phyloP scores from a whole-genome alignment of 768 basidiomycete genomes.

The Tylopilus balloui region DNA sequence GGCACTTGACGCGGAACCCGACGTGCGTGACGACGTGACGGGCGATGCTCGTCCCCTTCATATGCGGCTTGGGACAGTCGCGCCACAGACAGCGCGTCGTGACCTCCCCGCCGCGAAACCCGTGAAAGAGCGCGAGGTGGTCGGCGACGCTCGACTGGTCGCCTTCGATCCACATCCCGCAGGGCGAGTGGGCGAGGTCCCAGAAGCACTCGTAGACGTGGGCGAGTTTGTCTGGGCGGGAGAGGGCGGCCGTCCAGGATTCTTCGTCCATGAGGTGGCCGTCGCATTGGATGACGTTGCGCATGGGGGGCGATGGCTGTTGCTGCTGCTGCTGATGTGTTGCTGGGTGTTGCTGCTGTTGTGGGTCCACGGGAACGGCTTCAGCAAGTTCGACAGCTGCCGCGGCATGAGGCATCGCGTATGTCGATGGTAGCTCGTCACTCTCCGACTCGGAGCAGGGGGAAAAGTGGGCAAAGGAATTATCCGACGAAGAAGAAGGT shows the following conservation, averaged over 20 bases:
- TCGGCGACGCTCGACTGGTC: constrained; percentile 32
- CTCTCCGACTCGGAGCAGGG: constrained; percentile 24
- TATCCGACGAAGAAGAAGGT: constrained; percentile 6
- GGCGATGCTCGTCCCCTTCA: constrained; percentile 33
- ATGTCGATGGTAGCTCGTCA: constrained; percentile 12
- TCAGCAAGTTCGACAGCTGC: constrained; percentile 21
- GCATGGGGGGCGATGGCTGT: constrained; percentile 4
- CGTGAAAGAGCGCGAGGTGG: constrained; percentile 30
- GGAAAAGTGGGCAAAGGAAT: constrained; percentile 12
- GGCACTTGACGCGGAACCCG: constrained; percentile 29
- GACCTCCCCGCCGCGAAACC: constrained; percentile 29
- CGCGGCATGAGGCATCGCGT: constrained; percentile 16
- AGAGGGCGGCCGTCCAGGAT: constrained; percentile 22
- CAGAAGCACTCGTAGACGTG: constrained; percentile 32
- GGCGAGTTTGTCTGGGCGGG: constrained; percentile 20
- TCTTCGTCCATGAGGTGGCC: constrained; percentile 27
- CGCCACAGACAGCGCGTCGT: constrained; percentile 30
- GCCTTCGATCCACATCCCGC: constrained; percentile 34
- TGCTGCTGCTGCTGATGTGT: neutral
- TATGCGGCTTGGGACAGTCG: constrained; percentile 25
- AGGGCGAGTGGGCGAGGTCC: constrained; percentile 22
- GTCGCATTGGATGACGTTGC: constrained; percentile 25
- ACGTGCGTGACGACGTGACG: constrained; percentile 32
- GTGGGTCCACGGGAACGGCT: neutral
- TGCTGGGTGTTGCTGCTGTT: neutral